These are phyloP conservation scores for Kodamaea hsintzibuensis DNA, from an alignment of 805 yeast species.

Conservation along the genomic window DNA sequence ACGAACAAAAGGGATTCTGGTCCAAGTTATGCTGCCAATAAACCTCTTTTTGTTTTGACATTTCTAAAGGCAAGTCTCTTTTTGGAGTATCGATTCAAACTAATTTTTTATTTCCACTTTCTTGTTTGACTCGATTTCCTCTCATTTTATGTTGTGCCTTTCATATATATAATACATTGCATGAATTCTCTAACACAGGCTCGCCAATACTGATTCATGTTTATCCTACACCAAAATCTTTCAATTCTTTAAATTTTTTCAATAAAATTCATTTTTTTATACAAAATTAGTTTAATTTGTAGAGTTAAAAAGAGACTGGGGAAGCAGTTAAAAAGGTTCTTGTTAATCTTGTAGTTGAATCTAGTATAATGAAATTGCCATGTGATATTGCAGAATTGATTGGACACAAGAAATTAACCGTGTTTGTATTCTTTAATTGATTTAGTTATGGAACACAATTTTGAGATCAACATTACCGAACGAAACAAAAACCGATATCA, in stretches of 20 bases:
- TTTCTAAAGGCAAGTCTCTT: constrained; percentile 3
- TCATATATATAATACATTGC: constrained; percentile 3
- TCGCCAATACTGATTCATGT: not conserved
- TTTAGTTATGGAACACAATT: too few relatives aligned
- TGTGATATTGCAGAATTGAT: too few relatives aligned
- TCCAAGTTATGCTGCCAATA: constrained; percentile 44
- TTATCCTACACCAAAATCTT: not conserved
- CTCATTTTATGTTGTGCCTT: constrained; percentile 3
- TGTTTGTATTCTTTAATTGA: too few relatives aligned
- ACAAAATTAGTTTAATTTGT: not conserved
- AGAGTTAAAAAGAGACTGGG: not conserved
- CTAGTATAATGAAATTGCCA: too few relatives aligned
- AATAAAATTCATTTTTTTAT: not conserved
- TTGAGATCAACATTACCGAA: too few relatives aligned
- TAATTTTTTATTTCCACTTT: constrained; percentile 1
- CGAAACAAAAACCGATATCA: too few relatives aligned
- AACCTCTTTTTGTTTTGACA: constrained; percentile 1
- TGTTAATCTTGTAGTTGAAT: too few relatives aligned
- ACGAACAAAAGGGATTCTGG: constrained; percentile 43
- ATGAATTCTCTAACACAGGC: not conserved
- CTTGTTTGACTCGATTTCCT: not conserved
- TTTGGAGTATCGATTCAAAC: not conserved
- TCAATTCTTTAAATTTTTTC: not conserved
- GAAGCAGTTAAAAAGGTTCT: not conserved
- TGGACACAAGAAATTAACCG: too few relatives aligned